phyloP scores from a whole-genome alignment of 441 rosid genomes.

The Pelargonium cotyledonis region DNA sequence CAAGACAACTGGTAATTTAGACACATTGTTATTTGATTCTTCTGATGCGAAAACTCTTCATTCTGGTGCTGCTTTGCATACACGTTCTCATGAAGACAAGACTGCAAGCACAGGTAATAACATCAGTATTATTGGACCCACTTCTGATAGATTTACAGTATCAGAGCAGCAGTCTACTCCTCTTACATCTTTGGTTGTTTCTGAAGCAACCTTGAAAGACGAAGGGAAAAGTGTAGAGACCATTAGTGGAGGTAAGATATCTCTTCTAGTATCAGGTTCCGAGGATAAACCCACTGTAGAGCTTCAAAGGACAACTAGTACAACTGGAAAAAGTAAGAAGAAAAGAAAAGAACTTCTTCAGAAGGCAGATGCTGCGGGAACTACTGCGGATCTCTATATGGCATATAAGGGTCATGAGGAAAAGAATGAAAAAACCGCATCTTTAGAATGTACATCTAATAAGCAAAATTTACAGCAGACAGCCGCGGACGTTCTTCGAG shows the following conservation, averaged over 20 bases:
- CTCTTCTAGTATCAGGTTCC: slow-evolving; percentile 29
- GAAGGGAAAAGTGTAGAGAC: slow-evolving; percentile 30
- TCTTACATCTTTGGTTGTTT: slow-evolving; percentile 23
- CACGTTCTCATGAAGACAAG: background rate
- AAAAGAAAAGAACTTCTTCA: slow-evolving; percentile 60
- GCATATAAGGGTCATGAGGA: slow-evolving; percentile 93
- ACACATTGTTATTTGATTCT: slow-evolving; percentile 18
- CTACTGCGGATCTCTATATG: slow-evolving; percentile 72
- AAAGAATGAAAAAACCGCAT: slow-evolving; percentile 40
- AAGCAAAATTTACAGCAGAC: slow-evolving; percentile 34
- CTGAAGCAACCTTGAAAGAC: slow-evolving; percentile 26
- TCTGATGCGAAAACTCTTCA: slow-evolving; percentile 15
- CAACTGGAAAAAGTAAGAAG: slow-evolving; percentile 40
- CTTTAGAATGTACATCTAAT: slow-evolving; percentile 26
- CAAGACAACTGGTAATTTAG: slow-evolving; percentile 18
- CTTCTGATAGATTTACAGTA: slow-evolving; percentile 19
- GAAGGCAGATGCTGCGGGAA: slow-evolving; percentile 92
- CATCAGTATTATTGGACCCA: slow-evolving; percentile 14
- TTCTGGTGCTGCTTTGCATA: slow-evolving; percentile 15
- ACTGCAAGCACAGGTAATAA: slow-evolving; percentile 18
- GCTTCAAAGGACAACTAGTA: slow-evolving; percentile 40
- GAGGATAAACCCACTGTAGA: slow-evolving; percentile 50
- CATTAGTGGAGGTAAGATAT: slow-evolving; percentile 20
- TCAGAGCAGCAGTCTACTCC: slow-evolving; percentile 31
- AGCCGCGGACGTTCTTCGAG: slow-evolving; percentile 28